A percentile compares a stretch with the other conserved stretches of the same genome.
Conservation (phyloP, 805 yeast genomes). For the Starmerella sp. region DNA sequence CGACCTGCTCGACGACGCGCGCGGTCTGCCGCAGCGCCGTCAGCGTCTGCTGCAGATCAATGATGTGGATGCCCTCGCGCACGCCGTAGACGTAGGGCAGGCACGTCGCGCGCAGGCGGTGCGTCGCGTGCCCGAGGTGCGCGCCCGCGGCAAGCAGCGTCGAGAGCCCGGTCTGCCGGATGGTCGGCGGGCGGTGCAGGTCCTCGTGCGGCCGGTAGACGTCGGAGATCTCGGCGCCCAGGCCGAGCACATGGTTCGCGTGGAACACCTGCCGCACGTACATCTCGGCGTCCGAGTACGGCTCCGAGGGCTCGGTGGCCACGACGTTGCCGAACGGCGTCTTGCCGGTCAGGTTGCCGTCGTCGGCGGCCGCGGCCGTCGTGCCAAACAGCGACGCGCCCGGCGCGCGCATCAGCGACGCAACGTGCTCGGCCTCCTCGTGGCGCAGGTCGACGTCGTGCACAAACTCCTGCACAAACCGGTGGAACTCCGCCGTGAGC, state of each 20-base stretch:
- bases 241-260: conserved; percentile 39
- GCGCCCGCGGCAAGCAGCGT: conserved; percentile 83
- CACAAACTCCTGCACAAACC: conserved; percentile 25
- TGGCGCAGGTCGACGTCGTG: conserved; percentile 22
- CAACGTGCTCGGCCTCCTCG: conserved; percentile 19
- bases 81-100: conserved; percentile 82
- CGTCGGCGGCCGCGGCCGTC: conserved; percentile 2
- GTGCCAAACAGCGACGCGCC: conserved; percentile 7
- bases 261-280: conserved; percentile 62
- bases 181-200: conserved; percentile 42
- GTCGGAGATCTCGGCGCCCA: conserved; percentile 55
- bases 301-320: conserved; percentile 47
- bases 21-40: conserved; percentile 66
- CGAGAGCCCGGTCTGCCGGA: conserved; percentile 51
- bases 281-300: conserved; percentile 69
- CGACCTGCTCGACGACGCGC: conserved; percentile 72
- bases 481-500: conserved; percentile 25
- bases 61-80: conserved; percentile 81
- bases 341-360: conserved; percentile 15
- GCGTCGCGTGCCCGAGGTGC: conserved; percentile 84
- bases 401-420: conserved; percentile 10
- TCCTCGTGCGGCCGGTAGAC: conserved; percentile 64
- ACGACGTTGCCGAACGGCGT: conserved; percentile 49
- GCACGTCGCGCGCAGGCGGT: conserved; percentile 56
- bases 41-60: conserved; percentile 78